Conservation (phyloP, 345 rosid genomes). For the Turritis glabra region DNA sequence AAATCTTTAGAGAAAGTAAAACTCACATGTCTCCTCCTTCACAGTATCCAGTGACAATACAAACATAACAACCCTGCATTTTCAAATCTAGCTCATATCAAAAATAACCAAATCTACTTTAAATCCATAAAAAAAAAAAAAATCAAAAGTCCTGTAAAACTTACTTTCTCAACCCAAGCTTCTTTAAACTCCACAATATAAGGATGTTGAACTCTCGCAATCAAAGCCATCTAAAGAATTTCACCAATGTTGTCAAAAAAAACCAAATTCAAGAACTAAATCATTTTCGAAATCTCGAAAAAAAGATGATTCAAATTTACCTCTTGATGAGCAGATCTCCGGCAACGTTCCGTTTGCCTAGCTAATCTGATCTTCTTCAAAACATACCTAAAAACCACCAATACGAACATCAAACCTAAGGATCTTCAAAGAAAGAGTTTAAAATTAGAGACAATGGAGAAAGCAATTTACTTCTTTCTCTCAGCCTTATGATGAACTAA, state of each 20-base stretch:
- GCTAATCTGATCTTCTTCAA: conserved; percentile 98
- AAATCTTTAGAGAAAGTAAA: conserved; percentile 15
- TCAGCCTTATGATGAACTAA: conserved; percentile 88
- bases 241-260: conserved; percentile 8
- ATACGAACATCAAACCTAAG: background rate
- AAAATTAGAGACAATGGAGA: background rate
- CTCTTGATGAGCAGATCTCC: conserved; percentile 99
- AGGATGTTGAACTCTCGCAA: conserved; percentile 90
- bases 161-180: conserved; percentile 99
- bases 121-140: background rate
- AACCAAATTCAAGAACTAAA: background rate
- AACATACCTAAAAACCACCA: conserved; percentile 60
- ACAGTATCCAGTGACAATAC: conserved; percentile 98
- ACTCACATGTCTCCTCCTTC: conserved; percentile 99
- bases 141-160: conserved; percentile 19
- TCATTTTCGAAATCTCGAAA: background rate
- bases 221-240: conserved; percentile 75
- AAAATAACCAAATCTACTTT: background rate
- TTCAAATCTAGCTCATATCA: conserved; percentile 17
- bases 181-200: conserved; percentile 95
- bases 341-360: conserved; percentile 90
- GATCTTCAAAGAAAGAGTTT: background rate
- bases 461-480: conserved; percentile 66
- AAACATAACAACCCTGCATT: conserved; percentile 94
- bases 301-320: conserved; percentile 36